Conservation (phyloP, 2,329 filamentous ascomycete genomes). For the Aureobasidium leucospermi region DNA sequence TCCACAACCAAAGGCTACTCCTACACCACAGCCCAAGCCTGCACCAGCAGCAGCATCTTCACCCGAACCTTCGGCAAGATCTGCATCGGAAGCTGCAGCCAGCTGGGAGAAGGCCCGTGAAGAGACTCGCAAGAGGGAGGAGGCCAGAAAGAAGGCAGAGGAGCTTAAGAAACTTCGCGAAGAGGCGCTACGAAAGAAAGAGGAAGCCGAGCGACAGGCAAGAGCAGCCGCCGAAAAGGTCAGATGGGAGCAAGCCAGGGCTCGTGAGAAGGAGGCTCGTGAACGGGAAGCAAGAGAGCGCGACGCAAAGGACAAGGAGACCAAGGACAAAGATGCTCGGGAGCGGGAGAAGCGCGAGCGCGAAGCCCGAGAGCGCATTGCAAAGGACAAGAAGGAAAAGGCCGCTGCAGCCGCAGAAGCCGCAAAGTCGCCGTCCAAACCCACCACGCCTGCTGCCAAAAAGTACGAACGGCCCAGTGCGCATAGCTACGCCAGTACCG, state of each 20-base stretch:
- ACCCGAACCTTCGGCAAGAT: conserved; percentile 20
- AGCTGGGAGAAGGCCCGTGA: conserved; percentile 62
- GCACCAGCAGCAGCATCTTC: conserved; percentile 19
- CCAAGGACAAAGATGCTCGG: conserved; percentile 32
- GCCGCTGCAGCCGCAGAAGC: conserved; percentile 23
- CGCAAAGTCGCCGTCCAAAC: conserved; percentile 17
- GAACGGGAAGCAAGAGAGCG: conserved; percentile 43
- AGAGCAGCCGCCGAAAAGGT: conserved; percentile 42
- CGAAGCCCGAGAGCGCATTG: conserved; percentile 29
- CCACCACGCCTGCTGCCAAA: conserved; percentile 22
- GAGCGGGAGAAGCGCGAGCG: conserved; percentile 36
- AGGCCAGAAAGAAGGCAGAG: conserved; percentile 53
- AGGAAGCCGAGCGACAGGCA: conserved; percentile 40
- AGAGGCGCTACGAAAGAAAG: conserved; percentile 45
- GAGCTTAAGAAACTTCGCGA: conserved; percentile 51
- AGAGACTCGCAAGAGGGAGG: conserved; percentile 56
- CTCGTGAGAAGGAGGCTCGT: conserved; percentile 41
- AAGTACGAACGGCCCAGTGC: conserved; percentile 45
- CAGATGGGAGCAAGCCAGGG: conserved; percentile 44
- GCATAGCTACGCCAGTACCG: conserved; percentile 52
- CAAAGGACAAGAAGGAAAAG: conserved; percentile 34
- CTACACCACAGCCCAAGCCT: background rate
- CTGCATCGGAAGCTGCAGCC: conserved; percentile 24
- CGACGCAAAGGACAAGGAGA: conserved; percentile 33
- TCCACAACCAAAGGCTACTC: background rate